Base-by-base conservation (phyloP, 2,329 filamentous ascomycete species). In the Aspergillus hortae region DNA sequence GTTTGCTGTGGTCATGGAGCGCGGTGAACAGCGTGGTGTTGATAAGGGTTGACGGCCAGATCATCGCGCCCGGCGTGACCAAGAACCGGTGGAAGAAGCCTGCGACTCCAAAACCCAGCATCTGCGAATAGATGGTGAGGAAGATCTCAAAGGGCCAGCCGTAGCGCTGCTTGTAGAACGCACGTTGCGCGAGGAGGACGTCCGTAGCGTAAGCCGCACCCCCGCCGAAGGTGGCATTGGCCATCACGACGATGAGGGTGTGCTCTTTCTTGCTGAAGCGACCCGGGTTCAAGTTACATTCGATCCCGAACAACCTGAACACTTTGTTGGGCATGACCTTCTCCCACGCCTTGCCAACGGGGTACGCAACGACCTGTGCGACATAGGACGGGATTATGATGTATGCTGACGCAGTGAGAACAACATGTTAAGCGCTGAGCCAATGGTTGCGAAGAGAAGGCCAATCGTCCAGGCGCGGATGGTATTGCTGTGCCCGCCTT, bases 131-230 rank as follows among this genome's bases (percentile, higher is more conserved):
- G 14, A 90, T 76, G 19, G 81, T 83, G 53, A 88, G 74, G 14
- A 89, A 73, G 27, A 89, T 69, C 66, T 89, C 84, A 63, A 87
- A 90, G 1, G 75, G 57, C 56, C 87, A 76, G 17, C 86, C 85
- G 61, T 88, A 88, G 53, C 85, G 74, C 60, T 88, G 80, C 65
- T 86, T 83, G 65, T 90, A 90, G 61, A 89, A 90, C 14, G 86
- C 79, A 15, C 83, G 72, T 69, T 89, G 86, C 0, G 87, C 87
- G 2, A 89, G 75, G 42, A 91, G 80, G 27, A 89, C 85, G 58
- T 90, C 87, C 1, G 87, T 90, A 1, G 86, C 86, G 60, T 90
- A 90, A 3, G 86, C 85, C 5, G 67, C 71, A 48, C 75, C 74
- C 54, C 70, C 68, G 80, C 83, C 46, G 74, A 85, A 88, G 4